A percentile compares a stretch with the other conserved stretches of the same genome.
These are phyloP conservation scores for Stephania japonica DNA, from an alignment of 164 flowering plant genomes.

Conservation along the genomic window DNA sequence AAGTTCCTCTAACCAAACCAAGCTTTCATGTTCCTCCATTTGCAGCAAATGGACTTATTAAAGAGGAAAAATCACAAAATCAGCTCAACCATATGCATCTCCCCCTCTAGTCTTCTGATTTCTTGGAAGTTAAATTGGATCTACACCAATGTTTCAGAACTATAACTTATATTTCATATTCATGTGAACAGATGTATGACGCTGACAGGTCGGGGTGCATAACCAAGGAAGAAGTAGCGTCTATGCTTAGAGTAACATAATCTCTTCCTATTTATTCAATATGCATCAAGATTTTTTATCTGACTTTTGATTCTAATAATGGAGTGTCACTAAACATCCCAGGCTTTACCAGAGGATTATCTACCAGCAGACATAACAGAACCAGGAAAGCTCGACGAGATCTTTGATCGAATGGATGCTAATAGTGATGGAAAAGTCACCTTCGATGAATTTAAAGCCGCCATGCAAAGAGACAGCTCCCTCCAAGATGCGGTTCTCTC, in stretches of 20 bases:
- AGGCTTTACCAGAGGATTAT: conserved; percentile 84
- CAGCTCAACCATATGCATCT: background rate
- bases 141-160: background rate
- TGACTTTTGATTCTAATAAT: background rate
- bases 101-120: background rate
- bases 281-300: background rate
- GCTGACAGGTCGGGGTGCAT: conserved; percentile 75
- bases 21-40: too few species aligned
- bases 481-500: conserved; percentile 70
- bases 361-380: conserved; percentile 62
- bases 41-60: too few species aligned
- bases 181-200: conserved; percentile 56
- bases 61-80: too few species aligned
- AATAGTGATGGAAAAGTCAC: conserved; percentile 69
- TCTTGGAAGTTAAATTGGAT: background rate
- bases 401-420: conserved; percentile 69
- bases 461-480: conserved; percentile 78
- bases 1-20: too few species aligned
- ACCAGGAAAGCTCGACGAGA: conserved; percentile 70
- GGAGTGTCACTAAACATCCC: conserved; percentile 2
- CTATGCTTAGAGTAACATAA: conserved; percentile 57
- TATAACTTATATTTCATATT: too few species aligned
- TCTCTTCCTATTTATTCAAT: conserved; percentile 4
- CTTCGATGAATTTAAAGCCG: conserved; percentile 74
- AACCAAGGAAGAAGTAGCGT: conserved; percentile 71